Evolutionary conservation across 2,329 filamentous ascomycete genomes (phyloP).

Genomic region (Neonectria hederae): DNA sequence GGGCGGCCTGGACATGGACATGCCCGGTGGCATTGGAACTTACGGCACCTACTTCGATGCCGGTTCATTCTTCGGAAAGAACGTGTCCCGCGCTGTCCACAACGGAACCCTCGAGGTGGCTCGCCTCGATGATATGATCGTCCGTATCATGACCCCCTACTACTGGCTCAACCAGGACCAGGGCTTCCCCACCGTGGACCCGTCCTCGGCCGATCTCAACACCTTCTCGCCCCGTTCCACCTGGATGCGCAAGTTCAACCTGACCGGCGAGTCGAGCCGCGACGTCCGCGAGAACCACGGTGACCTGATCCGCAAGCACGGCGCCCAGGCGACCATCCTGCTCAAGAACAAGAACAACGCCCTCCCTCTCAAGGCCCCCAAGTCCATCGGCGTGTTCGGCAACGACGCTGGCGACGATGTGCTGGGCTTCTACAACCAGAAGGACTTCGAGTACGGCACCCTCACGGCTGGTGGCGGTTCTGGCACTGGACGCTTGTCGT

Average conservation of each 20-base stretch:
- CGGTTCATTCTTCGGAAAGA: conserved; percentile 56
- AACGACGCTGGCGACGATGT: conserved; percentile 62
- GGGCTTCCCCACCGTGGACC: conserved; percentile 54
- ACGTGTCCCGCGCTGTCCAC: conserved; percentile 57
- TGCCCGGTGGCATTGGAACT: conserved; percentile 55
- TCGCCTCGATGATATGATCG: conserved; percentile 58
- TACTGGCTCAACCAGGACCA: conserved; percentile 60
- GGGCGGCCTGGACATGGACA: conserved; percentile 60
- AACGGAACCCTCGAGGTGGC: conserved; percentile 55
- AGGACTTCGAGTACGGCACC: conserved; percentile 68
- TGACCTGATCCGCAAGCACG: conserved; percentile 65
- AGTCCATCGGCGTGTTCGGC: conserved; percentile 66
- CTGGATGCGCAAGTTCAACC: conserved; percentile 53
- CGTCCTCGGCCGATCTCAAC: conserved; percentile 58
- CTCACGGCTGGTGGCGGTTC: conserved; percentile 67
- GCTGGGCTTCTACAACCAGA: conserved; percentile 71
- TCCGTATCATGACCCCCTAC: conserved; percentile 65
- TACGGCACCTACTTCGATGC: conserved; percentile 44
- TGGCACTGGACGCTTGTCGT: conserved; percentile 51
- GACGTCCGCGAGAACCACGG: conserved; percentile 64
- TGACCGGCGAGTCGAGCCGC: conserved; percentile 63
- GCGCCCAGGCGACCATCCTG: conserved; percentile 68
- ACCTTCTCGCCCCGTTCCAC: conserved; percentile 59
- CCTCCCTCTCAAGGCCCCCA: conserved; percentile 67
- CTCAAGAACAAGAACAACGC: conserved; percentile 74